Evolutionary conservation across 2,329 filamentous ascomycete species (phyloP), one percentile per base, ranked within the genome.

Genomic region (Intubia oerlemansii): DNA sequence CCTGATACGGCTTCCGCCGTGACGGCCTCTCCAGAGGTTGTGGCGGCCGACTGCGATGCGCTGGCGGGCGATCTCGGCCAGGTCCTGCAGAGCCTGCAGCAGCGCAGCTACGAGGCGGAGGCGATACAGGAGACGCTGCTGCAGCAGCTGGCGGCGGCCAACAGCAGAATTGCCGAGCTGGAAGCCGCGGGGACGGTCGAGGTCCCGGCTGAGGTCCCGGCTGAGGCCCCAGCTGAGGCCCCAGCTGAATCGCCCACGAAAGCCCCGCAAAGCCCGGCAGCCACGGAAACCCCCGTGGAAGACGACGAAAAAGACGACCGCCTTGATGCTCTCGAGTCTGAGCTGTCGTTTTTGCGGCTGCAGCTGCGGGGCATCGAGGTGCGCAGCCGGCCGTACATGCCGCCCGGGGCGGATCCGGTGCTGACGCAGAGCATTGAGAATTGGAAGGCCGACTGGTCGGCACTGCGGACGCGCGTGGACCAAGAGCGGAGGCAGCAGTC

Each of bases 321-420:
- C 38, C 52, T 63, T 15, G 51, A 58, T 27, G 55, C 62, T 38
- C 60, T 61, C 40, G 62, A 70, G 36, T 59, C 65, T 23, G 66
- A 73, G 42, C 54, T 74, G 17, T 56, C 62, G 25, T 66, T 66
- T 42, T 55, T 70, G 24, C 62, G 66, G 32, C 63, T 77, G 35
- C 61, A 65, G 41, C 54, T 71, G 36, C 65, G 68, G 37, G 65
- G 62, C 14, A 59, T 73, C 38, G 66, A 73, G 49, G 59, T 68
- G 12, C 62, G 67, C 38, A 59, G 59, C 42, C 52, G 51, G 20
- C 44, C 46, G 35, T 52, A 56, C 34, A 44, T 59, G n/a, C 50
- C 60, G 5, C 45, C 51, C 25, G 54, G 57, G 32, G 53, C 54
- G 3, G 46, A 70, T 42, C 51, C 54, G 17, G 66, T 70, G 34